Evolutionary conservation across 2,329 filamentous ascomycete genomes (phyloP).

Genomic region (Dactylellina cionopaga): DNA sequence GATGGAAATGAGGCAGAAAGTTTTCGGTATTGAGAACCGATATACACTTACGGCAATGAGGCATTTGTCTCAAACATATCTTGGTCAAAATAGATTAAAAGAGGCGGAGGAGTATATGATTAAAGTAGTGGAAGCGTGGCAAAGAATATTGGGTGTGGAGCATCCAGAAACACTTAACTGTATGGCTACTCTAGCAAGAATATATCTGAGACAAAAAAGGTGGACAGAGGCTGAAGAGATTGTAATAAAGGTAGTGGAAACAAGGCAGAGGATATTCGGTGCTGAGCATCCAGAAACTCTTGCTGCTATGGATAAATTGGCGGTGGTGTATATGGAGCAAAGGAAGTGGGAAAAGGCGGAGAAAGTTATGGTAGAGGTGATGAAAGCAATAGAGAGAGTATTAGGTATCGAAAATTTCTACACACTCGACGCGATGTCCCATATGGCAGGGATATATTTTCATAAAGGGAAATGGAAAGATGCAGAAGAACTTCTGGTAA

Average conservation of each 20-base stretch:
- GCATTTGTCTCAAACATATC: slow-evolving; percentile 19
- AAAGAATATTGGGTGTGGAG: slow-evolving; percentile 22
- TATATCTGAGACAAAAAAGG: slow-evolving; percentile 12
- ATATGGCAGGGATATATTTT: slow-evolving; percentile 19
- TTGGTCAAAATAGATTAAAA: slow-evolving; percentile 7
- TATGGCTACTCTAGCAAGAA: slow-evolving; percentile 1
- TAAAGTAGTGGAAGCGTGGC: slow-evolving; percentile 10
- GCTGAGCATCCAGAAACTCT: slow-evolving; percentile 23
- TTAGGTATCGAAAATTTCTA: slow-evolving; percentile 18
- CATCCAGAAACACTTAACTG: slow-evolving; percentile 30
- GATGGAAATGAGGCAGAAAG: slow-evolving; percentile 6
- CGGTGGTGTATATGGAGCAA: slow-evolving; percentile 9
- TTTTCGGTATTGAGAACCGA: slow-evolving; percentile 20
- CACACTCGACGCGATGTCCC: slow-evolving; percentile 6
- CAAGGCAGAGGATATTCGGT: background rate
- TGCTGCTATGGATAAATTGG: slow-evolving; percentile 29
- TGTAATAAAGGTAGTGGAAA: background rate
- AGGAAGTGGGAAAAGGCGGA: slow-evolving; percentile 1
- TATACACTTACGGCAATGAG: slow-evolving; percentile 11
- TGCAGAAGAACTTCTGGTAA: slow-evolving; percentile 26
- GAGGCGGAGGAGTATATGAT: slow-evolving; percentile 28
- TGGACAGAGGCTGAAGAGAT: slow-evolving; percentile 30
- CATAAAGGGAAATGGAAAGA: slow-evolving; percentile 20
- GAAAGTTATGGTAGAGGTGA: slow-evolving; percentile 7
- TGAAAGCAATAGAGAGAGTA: slow-evolving; percentile 8